Evolutionary conservation across 78 protist species (phyloP).

Genomic region (Anaeramoeba flamelloides): DNA sequence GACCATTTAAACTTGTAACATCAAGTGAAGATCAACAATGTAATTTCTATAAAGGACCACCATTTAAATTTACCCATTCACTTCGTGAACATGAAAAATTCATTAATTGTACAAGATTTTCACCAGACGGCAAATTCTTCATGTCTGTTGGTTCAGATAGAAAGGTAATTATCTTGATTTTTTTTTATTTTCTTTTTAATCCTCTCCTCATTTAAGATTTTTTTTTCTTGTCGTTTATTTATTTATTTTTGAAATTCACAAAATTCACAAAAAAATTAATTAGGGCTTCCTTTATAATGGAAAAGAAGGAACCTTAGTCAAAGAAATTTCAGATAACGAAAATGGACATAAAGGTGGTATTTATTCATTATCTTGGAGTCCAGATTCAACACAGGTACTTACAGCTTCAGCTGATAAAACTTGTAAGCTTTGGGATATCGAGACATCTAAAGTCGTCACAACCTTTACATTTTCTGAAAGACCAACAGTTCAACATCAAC

Average conservation of each 20-base stretch:
- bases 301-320: not conserved
- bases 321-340: not conserved
- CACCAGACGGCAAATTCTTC: constrained; percentile 46
- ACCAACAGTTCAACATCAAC: not conserved
- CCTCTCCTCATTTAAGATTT: no score
- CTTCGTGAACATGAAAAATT: constrained; percentile 5
- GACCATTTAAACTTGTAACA: constrained; percentile 74
- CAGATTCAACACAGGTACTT: not conserved
- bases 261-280: not conserved
- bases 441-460: not conserved
- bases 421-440: not conserved
- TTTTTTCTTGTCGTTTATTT: no score
- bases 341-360: not conserved
- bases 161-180: not conserved
- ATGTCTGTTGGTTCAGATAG: constrained; percentile 46
- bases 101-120: constrained; percentile 62
- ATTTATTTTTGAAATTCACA: no score
- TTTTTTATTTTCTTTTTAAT: not conserved
- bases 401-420: not conserved
- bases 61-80: constrained; percentile 59
- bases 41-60: constrained; percentile 53
- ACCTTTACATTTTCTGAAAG: not conserved
- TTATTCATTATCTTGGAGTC: not conserved
- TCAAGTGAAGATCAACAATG: constrained; percentile 42
- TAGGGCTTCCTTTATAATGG: not conserved